Conservation (phyloP, 2,329 filamentous ascomycete genomes). For the Claviceps capensis region DNA sequence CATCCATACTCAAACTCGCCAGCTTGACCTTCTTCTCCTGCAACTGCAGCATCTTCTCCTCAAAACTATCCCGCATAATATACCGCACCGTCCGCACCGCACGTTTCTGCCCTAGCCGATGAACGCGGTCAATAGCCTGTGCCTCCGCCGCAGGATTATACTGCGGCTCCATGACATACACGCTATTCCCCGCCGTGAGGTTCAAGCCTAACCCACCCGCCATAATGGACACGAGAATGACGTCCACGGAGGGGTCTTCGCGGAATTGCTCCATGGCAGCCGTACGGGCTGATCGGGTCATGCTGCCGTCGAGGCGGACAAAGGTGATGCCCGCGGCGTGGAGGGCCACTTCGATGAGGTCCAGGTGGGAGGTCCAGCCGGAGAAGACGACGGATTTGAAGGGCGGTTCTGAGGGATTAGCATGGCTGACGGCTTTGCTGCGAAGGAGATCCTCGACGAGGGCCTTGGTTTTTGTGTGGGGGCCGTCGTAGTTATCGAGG, state of each 20-base stretch:
- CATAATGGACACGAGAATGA: conserved; percentile 84
- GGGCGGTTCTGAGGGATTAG: conserved; percentile 51
- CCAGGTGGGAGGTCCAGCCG: conserved; percentile 88
- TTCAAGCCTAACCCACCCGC: conserved; percentile 89
- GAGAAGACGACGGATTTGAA: conserved; percentile 93
- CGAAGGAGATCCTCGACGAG: conserved; percentile 61
- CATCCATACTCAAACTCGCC: conserved; percentile 74
- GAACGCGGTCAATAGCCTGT: conserved; percentile 87
- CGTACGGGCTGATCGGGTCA: conserved; percentile 62
- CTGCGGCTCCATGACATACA: conserved; percentile 96
- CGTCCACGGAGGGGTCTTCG: conserved; percentile 53
- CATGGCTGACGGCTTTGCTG: conserved; percentile 48
- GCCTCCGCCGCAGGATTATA: conserved; percentile 94
- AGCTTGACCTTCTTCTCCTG: conserved; percentile 89
- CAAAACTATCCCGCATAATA: conserved; percentile 82
- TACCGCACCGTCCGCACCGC: conserved; percentile 76
- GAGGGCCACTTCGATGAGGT: conserved; percentile 78
- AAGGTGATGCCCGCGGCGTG: conserved; percentile 51
- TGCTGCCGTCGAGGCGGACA: conserved; percentile 79
- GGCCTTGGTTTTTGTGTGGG: conserved; percentile 83
- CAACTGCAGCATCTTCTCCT: conserved; percentile 82
- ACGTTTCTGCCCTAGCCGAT: conserved; percentile 80
- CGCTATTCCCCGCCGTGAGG: conserved; percentile 69
- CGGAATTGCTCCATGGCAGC: conserved; percentile 67
- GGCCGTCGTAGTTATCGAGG: conserved; percentile 61